Evolutionary conservation across 352 stramenopile species (phyloP).

Genomic region (Globisporangium heterothallicum): DNA sequence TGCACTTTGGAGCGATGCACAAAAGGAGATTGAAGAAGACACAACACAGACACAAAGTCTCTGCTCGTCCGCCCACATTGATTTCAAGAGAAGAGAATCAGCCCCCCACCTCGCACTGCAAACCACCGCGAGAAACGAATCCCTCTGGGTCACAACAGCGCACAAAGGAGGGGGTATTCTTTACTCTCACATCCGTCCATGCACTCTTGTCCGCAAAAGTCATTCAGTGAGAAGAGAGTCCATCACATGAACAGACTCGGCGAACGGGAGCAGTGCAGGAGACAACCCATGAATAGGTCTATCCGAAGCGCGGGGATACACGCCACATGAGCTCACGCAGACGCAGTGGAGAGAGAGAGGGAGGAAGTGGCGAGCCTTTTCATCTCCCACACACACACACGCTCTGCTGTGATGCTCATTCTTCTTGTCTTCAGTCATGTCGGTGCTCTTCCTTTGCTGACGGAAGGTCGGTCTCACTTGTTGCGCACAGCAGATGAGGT

Average conservation of each 20-base stretch:
- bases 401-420: too few relatives aligned
- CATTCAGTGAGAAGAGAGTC: background rate
- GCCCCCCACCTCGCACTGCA: too few relatives aligned
- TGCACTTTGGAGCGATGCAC: constrained; percentile 39
- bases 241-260: background rate
- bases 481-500: too few relatives aligned
- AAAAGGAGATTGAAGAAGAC: constrained; percentile 65
- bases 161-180: constrained; percentile 19
- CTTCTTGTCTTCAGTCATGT: too few relatives aligned
- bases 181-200: constrained; percentile 87
- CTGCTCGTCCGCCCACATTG: constrained; percentile 36
- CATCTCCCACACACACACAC: too few relatives aligned
- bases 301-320: constrained; percentile 11
- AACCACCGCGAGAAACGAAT: too few relatives aligned
- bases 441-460: too few relatives aligned
- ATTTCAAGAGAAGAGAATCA: constrained; percentile 83
- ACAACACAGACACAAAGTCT: background rate
- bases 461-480: too few relatives aligned
- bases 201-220: constrained; percentile 11
- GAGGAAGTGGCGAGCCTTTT: too few relatives aligned
- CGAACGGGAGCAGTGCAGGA: constrained; percentile 22
- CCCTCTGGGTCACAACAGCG: too few relatives aligned
- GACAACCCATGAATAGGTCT: constrained; percentile 39
- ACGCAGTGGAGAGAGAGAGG: too few relatives aligned
- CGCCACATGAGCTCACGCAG: background rate